Percentiles rank a stretch among this genome's conserved stretches.
These are phyloP conservation scores for Basipetospora sp. DNA, from an alignment of 2,329 filamentous ascomycete genomes.

Conservation along the genomic window DNA sequence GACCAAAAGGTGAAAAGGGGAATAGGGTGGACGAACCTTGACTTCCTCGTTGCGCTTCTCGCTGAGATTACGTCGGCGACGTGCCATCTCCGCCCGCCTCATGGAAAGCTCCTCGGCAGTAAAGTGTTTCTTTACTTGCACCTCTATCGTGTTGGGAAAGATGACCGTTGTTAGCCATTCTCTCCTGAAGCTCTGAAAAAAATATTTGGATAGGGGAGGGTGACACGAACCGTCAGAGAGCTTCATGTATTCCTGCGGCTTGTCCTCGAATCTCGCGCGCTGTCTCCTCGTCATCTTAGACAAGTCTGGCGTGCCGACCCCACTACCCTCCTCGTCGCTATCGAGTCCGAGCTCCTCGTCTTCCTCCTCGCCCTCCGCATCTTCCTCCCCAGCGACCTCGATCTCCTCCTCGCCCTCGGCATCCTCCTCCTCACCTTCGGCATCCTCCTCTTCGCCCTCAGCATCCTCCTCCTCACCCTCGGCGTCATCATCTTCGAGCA, in stretches of 20 bases:
- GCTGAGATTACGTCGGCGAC: slow-evolving; percentile 45
- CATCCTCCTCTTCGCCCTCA: slow-evolving; percentile 26
- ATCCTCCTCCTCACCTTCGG: slow-evolving; percentile 25
- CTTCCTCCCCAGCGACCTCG: slow-evolving; percentile 14
- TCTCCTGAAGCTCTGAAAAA: too few species aligned
- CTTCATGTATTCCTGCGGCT: slow-evolving; percentile 41
- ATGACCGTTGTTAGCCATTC: slow-evolving; percentile 4
- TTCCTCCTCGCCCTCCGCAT: slow-evolving; percentile 19
- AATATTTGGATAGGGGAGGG: background rate
- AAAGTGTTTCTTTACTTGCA: slow-evolving; percentile 48
- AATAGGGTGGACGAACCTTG: slow-evolving; percentile 26
- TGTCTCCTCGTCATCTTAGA: slow-evolving; percentile 48
- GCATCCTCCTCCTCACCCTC: slow-evolving; percentile 33
- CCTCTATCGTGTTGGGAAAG: slow-evolving; percentile 29
- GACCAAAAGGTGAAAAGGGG: background rate
- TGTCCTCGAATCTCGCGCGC: slow-evolving; percentile 43
- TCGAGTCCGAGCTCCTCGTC: slow-evolving; percentile 26
- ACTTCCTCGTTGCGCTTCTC: slow-evolving; percentile 51
- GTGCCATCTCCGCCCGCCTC: slow-evolving; percentile 48
- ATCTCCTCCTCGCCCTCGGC: slow-evolving; percentile 21
- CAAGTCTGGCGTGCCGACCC: slow-evolving; percentile 37
- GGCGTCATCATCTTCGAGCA: slow-evolving; percentile 30
- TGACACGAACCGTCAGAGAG: slow-evolving; percentile 39
- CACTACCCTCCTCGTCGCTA: slow-evolving; percentile 30
- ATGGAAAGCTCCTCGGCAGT: slow-evolving; percentile 48